A percentile compares a stretch with the other conserved stretches of the same genome.
Evolutionary conservation across 106 monocot species (phyloP).

Genomic region (Chionographis japonica): DNA sequence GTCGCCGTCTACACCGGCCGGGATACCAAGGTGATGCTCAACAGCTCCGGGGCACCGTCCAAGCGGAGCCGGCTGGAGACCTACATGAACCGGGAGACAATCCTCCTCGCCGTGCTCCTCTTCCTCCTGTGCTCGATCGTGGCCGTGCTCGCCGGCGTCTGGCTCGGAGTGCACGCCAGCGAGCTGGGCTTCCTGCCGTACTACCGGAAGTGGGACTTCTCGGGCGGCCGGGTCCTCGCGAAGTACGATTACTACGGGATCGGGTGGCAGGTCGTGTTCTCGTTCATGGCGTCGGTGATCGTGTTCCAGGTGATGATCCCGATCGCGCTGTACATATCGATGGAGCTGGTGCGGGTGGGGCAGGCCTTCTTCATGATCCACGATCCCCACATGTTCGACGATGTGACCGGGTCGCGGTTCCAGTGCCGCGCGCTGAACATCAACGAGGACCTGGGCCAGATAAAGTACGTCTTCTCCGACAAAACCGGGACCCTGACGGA

Average conservation of each 20-base stretch:
- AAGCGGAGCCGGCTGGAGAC: constrained; percentile 74
- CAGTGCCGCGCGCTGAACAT: constrained; percentile 95
- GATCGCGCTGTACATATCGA: constrained; percentile 78
- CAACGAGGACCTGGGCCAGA: constrained; percentile 95
- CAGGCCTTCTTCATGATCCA: constrained; percentile 75
- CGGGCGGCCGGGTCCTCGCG: constrained; percentile 7
- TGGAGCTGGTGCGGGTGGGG: constrained; percentile 74
- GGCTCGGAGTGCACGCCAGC: constrained; percentile 44
- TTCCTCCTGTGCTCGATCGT: constrained; percentile 43
- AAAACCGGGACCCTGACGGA: constrained; percentile 93
- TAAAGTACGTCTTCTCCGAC: constrained; percentile 92
- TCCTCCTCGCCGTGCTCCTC: constrained; percentile 42
- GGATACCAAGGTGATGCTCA: constrained; percentile 90
- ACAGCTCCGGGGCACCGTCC: constrained; percentile 67
- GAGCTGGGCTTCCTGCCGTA: constrained; percentile 37
- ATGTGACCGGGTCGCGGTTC: constrained; percentile 56
- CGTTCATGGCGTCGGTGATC: constrained; percentile 66
- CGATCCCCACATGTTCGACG: constrained; percentile 62
- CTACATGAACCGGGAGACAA: constrained; percentile 73
- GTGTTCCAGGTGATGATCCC: constrained; percentile 90
- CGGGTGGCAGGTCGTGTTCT: constrained; percentile 46
- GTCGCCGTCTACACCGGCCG: constrained; percentile 71
- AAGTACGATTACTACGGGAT: constrained; percentile 54
- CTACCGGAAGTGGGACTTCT: constrained; percentile 52
- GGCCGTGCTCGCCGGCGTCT: constrained; percentile 39